These are phyloP conservation scores for Lentinula boryana DNA, from an alignment of 768 basidiomycete species.

Conservation along the genomic window DNA sequence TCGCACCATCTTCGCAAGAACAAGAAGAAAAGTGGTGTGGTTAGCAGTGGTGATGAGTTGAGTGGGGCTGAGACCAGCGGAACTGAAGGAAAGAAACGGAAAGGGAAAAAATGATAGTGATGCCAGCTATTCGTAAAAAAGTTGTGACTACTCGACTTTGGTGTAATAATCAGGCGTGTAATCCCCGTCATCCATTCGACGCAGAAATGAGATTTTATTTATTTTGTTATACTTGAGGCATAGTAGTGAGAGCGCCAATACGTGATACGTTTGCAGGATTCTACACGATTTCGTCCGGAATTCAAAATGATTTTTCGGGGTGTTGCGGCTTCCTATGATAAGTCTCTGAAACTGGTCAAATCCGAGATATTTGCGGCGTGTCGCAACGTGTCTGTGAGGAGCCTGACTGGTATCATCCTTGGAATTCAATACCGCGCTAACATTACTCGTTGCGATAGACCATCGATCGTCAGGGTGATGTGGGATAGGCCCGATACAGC, in stretches of 20 bases:
- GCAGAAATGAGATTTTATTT: background rate
- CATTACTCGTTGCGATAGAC: too few relatives aligned
- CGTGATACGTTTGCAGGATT: too few relatives aligned
- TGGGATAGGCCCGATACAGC: background rate
- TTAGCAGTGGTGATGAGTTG: conserved; percentile 57
- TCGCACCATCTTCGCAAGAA: conserved; percentile 76
- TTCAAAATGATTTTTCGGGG: too few relatives aligned
- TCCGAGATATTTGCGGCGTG: too few relatives aligned
- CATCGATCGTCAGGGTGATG: background rate
- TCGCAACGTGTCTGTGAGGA: too few relatives aligned
- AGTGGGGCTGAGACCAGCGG: conserved; percentile 65
- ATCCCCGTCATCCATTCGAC: too few relatives aligned
- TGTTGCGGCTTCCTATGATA: too few relatives aligned
- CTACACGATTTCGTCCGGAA: too few relatives aligned
- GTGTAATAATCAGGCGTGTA: background rate
- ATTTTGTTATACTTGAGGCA: background rate
- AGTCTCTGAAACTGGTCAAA: too few relatives aligned
- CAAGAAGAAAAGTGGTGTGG: conserved; percentile 40
- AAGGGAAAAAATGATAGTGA: conserved; percentile 33
- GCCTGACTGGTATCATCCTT: too few relatives aligned
- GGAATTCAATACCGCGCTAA: too few relatives aligned
- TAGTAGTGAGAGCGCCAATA: too few relatives aligned
- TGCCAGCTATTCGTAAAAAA: background rate
- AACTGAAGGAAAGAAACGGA: conserved; percentile 42
- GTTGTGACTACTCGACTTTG: background rate